A percentile compares a stretch with the other conserved stretches of the same genome.
phyloP scores from a whole-genome alignment of 352 stramenopile species.

The Hyaloperonospora arabidopsidis region DNA sequence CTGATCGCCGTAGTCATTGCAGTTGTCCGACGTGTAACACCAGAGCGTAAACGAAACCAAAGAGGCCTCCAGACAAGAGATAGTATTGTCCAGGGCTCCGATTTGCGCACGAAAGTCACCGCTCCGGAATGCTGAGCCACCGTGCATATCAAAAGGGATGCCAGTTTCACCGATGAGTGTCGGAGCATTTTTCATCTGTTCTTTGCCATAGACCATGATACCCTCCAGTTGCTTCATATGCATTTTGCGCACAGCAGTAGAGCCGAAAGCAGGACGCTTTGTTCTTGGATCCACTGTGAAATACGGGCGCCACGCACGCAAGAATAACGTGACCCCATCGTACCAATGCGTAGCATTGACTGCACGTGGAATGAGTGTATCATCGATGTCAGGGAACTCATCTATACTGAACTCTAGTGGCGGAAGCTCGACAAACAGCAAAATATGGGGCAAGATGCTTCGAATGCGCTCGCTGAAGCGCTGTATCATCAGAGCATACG shows the following conservation, averaged over 20 bases:
- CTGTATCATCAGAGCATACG: slow-evolving; percentile 17
- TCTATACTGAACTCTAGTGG: slow-evolving; percentile 63
- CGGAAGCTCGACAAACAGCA: slow-evolving; percentile 79
- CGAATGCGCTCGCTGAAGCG: slow-evolving; percentile 53
- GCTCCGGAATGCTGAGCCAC: slow-evolving; percentile 31
- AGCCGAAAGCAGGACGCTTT: slow-evolving; percentile 59
- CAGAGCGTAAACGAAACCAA: slow-evolving; percentile 83
- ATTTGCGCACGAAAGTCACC: slow-evolving; percentile 42
- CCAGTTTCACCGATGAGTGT: slow-evolving; percentile 64
- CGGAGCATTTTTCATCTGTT: slow-evolving; percentile 44
- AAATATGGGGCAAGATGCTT: slow-evolving; percentile 39
- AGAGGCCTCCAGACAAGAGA: slow-evolving; percentile 53
- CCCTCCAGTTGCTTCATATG: slow-evolving; percentile 51
- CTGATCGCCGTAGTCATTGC: slow-evolving; percentile 63
- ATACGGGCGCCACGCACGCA: slow-evolving; percentile 56
- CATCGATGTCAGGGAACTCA: slow-evolving; percentile 62
- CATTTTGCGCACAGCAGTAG: slow-evolving; percentile 41
- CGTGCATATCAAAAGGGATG: slow-evolving; percentile 65
- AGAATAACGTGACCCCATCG: slow-evolving; percentile 84
- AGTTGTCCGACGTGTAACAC: slow-evolving; percentile 84
- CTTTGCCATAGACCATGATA: slow-evolving; percentile 46
- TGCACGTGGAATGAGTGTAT: slow-evolving; percentile 43
- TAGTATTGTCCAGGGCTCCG: slow-evolving; percentile 56
- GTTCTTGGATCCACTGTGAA: slow-evolving; percentile 68
- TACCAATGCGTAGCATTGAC: slow-evolving; percentile 89